Percentiles rank a stretch among this genome's conserved stretches.
phyloP scores from a whole-genome alignment of 2,329 filamentous ascomycete genomes.

The Chalaropsis ovoidea region DNA sequence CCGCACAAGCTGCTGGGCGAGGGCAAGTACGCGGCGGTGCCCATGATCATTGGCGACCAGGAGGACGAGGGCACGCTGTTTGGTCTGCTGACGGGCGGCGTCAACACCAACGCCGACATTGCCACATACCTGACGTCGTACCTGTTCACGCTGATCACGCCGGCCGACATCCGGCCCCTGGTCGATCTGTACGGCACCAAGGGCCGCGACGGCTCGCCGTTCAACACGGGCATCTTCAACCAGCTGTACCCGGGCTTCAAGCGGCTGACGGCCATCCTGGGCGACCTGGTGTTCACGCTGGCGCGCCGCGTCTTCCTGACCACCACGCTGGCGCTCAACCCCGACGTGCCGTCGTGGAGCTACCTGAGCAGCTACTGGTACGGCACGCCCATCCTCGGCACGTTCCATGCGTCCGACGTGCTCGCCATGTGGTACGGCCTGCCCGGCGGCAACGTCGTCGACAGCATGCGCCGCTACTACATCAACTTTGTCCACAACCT shows the following conservation, averaged over 20 bases:
- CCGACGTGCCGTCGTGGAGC: constrained; percentile 46
- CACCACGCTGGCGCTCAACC: constrained; percentile 33
- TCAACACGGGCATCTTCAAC: constrained; percentile 47
- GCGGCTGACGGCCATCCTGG: constrained; percentile 50
- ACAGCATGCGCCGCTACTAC: constrained; percentile 46
- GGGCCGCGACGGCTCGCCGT: constrained; percentile 50
- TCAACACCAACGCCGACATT: constrained; percentile 45
- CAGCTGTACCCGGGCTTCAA: constrained; percentile 58
- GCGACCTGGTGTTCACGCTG: constrained; percentile 49
- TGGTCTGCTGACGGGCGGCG: constrained; percentile 47
- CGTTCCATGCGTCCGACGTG: constrained; percentile 51
- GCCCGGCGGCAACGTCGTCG: constrained; percentile 39
- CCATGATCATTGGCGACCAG: constrained; percentile 53
- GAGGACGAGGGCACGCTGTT: constrained; percentile 60
- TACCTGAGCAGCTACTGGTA: constrained; percentile 52
- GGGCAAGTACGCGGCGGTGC: constrained; percentile 47
- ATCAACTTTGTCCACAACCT: constrained; percentile 47
- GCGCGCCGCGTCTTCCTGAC: constrained; percentile 39
- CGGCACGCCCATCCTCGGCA: constrained; percentile 51
- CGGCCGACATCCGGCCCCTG: constrained; percentile 37
- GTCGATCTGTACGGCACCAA: constrained; percentile 44
- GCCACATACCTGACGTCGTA: constrained; percentile 42
- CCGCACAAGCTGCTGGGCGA: constrained; percentile 41
- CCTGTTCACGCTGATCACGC: constrained; percentile 40
- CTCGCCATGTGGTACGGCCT: constrained; percentile 46